Evolutionary conservation across 148 eudicot genomes (phyloP).

Genomic region (Polygonum aviculare): DNA sequence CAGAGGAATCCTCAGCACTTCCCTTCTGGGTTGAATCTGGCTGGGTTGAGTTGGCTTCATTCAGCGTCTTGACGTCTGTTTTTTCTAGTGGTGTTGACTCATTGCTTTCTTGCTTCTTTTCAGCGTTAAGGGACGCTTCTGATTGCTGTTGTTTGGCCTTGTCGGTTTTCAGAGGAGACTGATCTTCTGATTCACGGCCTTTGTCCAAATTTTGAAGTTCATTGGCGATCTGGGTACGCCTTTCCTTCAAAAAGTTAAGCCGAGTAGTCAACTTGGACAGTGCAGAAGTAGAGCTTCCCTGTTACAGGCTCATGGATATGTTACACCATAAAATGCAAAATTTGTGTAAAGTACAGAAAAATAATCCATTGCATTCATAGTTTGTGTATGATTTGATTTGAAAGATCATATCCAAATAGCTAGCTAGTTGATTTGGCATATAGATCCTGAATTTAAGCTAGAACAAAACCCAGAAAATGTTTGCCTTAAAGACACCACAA

Average conservation of each 20-base stretch:
- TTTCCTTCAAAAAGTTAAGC: conserved; percentile 86
- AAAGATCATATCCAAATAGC: not conserved
- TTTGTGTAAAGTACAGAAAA: not conserved
- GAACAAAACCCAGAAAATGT: not conserved
- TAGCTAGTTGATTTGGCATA: not conserved
- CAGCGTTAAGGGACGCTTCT: conserved; percentile 18
- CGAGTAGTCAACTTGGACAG: conserved; percentile 80
- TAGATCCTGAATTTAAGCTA: not conserved
- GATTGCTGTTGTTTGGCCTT: conserved; percentile 20
- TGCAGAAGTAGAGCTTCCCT: conserved; percentile 63
- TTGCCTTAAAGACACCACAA: not conserved
- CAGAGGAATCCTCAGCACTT: conserved; percentile 11
- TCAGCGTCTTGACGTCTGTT: conserved; percentile 13
- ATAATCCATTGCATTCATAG: not conserved
- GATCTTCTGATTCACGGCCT: conserved; percentile 23
- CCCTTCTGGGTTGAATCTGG: not conserved
- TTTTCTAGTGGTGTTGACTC: conserved; percentile 14
- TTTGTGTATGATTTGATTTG: not conserved
- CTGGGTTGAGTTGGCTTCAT: conserved; percentile 16
- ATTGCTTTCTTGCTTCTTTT: conserved; percentile 23
- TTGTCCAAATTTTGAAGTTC: conserved; percentile 74
- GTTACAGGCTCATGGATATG: conserved; percentile 13
- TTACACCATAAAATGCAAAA: not conserved
- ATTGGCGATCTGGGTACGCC: conserved; percentile 50
- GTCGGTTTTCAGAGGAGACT: conserved; percentile 21